phyloP scores from a whole-genome alignment of 208 protist species.

The Phytomonas francai region DNA sequence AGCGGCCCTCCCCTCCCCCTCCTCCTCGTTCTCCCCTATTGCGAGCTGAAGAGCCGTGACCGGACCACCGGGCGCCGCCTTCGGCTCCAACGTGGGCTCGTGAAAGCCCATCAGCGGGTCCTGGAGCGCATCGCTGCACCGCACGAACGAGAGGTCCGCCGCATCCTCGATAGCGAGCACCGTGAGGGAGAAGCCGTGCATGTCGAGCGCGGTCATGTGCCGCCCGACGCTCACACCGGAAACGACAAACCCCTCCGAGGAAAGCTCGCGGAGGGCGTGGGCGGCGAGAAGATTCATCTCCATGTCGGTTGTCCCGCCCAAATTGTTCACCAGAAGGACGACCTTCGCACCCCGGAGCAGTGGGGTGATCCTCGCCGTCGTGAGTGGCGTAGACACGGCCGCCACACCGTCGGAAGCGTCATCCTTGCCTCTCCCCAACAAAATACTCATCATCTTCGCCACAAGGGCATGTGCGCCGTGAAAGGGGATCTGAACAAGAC shows the following conservation, averaged over 20 bases:
- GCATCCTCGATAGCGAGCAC: conserved; percentile 35
- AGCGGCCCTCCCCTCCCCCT: conserved; percentile 8
- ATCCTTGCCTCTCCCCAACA: conserved; percentile 19
- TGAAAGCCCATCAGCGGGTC: conserved; percentile 40
- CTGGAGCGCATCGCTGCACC: conserved; percentile 32
- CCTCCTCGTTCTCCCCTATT: conserved; percentile 11
- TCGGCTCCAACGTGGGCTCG: conserved; percentile 16
- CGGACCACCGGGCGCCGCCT: conserved; percentile 21
- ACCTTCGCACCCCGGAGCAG: conserved; percentile 18
- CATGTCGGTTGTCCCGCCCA: conserved; percentile 71
- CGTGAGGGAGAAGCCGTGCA: conserved; percentile 80
- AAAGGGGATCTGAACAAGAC: conserved; percentile 32
- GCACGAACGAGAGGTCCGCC: conserved; percentile 30
- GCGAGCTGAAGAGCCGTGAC: conserved; percentile 34
- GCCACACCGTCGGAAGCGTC: conserved; percentile 7
- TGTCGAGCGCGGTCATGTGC: conserved; percentile 87
- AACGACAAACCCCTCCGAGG: conserved; percentile 22
- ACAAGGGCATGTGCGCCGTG: conserved; percentile 21
- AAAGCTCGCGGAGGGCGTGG: conserved; percentile 25
- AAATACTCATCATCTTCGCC: conserved; percentile 19
- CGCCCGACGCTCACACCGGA: conserved; percentile 46
- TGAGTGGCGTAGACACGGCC: neutral
- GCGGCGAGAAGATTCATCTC: conserved; percentile 53
- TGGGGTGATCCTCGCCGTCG: conserved; percentile 5
- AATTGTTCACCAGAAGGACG: conserved; percentile 83